Evolutionary conservation across 2,329 filamentous ascomycete species (phyloP).

Genomic region (Thyridium curvatum): DNA sequence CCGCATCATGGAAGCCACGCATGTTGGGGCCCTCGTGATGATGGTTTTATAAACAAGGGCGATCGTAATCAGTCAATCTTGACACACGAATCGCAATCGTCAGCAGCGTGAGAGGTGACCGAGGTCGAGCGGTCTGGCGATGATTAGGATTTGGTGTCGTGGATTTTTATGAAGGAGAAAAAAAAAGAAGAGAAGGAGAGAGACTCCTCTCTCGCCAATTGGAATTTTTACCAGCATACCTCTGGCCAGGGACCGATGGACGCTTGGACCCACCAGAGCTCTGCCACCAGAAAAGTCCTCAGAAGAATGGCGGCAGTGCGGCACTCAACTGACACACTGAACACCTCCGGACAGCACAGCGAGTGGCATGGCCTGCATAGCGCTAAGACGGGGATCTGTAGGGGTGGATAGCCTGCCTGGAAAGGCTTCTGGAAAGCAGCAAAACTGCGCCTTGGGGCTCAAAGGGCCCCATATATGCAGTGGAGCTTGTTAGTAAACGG

Average conservation of each 20-base stretch:
- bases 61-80: constrained; percentile 42
- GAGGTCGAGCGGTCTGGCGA: constrained; percentile 27
- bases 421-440: too few species aligned
- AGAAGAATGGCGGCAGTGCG: constrained; percentile 1
- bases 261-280: too few species aligned
- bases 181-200: constrained; percentile 11
- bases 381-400: too few species aligned
- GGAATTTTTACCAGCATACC: too few species aligned
- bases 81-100: constrained; percentile 49
- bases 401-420: too few species aligned
- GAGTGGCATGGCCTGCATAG: too few species aligned
- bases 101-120: constrained; percentile 33
- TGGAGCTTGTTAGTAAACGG: too few species aligned
- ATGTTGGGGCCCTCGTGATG: constrained; percentile 58
- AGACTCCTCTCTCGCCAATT: background rate
- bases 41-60: constrained; percentile 61
- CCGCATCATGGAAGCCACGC: constrained; percentile 59
- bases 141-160: constrained; percentile 19
- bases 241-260: too few species aligned
- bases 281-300: constrained; percentile 14
- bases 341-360: too few species aligned
- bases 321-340: too few species aligned
- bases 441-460: too few species aligned
- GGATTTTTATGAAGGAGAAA: constrained; percentile 20
- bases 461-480: too few species aligned